Evolutionary conservation across 1,284 basidiomycete genomes (phyloP), one percentile per base, ranked within the genome.

Genomic region (Apiotrichum gamsii): DNA sequence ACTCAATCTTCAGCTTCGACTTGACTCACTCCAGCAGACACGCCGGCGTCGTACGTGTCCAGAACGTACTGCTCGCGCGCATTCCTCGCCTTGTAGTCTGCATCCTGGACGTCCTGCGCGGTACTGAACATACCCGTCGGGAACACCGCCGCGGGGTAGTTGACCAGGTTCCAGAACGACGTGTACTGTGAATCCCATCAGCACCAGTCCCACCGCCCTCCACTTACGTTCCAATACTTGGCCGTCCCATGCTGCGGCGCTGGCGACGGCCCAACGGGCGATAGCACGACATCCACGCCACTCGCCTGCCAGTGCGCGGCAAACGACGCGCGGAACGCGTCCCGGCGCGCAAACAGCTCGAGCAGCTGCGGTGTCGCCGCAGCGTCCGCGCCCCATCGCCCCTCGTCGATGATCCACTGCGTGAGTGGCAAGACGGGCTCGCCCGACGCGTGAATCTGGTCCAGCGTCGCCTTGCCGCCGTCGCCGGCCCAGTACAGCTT

Each of bases 91-190:
- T 77, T 66, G 64, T 83, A 83, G 5, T 8, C 8, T 16, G 18
- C 20, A 15, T 9, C 25, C 23, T 56, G 52, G 10, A 41, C 47
- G 36, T 62, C 71, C 52, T 74, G 75, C 13, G 59, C 56, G 50
- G 84, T 82, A n/a, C 81, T 81, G 40, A 64, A 75, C 47, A 60
- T 54, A 0, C 81, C 78, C 1, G 82, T 82, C 0, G 87, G 87
- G 51, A 90, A 77, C 5, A 80, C 72, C n/a, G 80, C 73, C 2
- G 78, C 76, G 0, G 84, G 76, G 57, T 82, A 85, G 61, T 88
- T 85, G 23, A 85, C 75, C 5, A 76, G 64, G 60, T 87, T 88
- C 77, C 79, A 86, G 35, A 80, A 55, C 60, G 74, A 74, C 0
- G 85, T 85, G 59, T 84, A 86, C 36, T 24, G 23, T 4, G 20